A percentile compares a stretch with the other conserved stretches of the same genome.
phyloP scores from a whole-genome alignment of 2,329 filamentous ascomycete genomes.

The Neoascochyta sp. region DNA sequence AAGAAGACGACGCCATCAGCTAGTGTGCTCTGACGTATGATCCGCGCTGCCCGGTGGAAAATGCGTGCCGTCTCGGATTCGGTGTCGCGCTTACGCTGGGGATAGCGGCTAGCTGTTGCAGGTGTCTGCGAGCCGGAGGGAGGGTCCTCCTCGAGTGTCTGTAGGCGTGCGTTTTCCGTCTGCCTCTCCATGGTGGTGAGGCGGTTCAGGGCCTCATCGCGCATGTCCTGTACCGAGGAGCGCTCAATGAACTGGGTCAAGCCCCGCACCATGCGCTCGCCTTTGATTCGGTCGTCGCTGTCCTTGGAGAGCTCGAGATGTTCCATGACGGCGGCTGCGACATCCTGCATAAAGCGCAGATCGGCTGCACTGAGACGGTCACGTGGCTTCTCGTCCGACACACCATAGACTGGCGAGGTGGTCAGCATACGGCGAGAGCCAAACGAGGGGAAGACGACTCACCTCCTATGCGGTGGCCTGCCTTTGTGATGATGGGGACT shows the following conservation, averaged over 20 bases:
- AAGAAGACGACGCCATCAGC: conserved; percentile 38
- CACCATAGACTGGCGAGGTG: conserved; percentile 17
- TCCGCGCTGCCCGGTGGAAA: conserved; percentile 35
- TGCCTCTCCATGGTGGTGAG: conserved; percentile 30
- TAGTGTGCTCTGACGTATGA: conserved; percentile 32
- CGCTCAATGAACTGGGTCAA: conserved; percentile 34
- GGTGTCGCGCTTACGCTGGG: conserved; percentile 20
- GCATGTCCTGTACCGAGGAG: conserved; percentile 22
- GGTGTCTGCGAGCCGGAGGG: conserved; percentile 4
- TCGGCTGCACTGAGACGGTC: conserved; percentile 20
- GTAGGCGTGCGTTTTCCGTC: conserved; percentile 33
- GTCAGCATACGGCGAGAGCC: conserved; percentile 1
- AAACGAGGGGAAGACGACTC: not conserved
- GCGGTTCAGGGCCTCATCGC: conserved; percentile 11
- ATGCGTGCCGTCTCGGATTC: conserved; percentile 26
- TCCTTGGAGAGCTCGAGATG: conserved; percentile 30
- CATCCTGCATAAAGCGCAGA: conserved; percentile 30
- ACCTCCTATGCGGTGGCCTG: conserved; percentile 28
- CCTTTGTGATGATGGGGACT: conserved; percentile 28
- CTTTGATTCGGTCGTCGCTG: conserved; percentile 23
- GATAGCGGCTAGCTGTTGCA: conserved; percentile 10
- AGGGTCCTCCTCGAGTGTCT: conserved; percentile 23
- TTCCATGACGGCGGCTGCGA: conserved; percentile 30
- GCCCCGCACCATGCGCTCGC: conserved; percentile 33
- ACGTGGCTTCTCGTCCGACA: conserved; percentile 31